phyloP scores from a whole-genome alignment of 2,329 filamentous ascomycete genomes.

The Canariomyces notabilis region DNA sequence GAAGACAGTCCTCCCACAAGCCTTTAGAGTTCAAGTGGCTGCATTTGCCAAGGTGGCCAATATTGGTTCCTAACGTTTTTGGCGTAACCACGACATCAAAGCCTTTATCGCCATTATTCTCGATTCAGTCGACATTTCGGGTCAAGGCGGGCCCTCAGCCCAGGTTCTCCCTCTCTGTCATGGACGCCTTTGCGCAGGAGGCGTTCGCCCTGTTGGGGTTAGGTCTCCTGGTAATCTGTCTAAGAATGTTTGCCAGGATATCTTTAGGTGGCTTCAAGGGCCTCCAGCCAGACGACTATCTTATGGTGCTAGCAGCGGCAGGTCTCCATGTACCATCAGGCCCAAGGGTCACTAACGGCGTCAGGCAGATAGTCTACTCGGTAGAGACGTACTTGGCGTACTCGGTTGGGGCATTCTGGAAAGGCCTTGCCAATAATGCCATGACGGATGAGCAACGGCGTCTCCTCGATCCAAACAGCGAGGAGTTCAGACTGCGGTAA shows the following conservation, averaged over 20 bases:
- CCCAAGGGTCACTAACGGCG: neutral
- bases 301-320: slow-evolving; percentile 52
- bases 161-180: neutral
- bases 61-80: neutral
- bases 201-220: slow-evolving; percentile 47
- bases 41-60: no score
- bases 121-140: neutral
- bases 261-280: slow-evolving; percentile 42
- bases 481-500: slow-evolving; percentile 29
- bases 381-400: slow-evolving; percentile 30
- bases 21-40: no score
- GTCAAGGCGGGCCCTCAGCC: neutral
- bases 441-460: slow-evolving; percentile 30
- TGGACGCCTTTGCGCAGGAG: slow-evolving; percentile 36
- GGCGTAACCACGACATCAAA: neutral
- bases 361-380: slow-evolving; percentile 20
- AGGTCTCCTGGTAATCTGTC: slow-evolving; percentile 43
- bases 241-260: slow-evolving; percentile 48
- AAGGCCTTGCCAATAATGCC: slow-evolving; percentile 32
- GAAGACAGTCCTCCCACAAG: no score
- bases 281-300: slow-evolving; percentile 55
- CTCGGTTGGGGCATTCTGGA: slow-evolving; percentile 26
- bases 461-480: slow-evolving; percentile 25
- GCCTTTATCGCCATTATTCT: neutral
- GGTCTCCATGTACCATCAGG: slow-evolving; percentile 21